phyloP scores from a whole-genome alignment of 2,329 filamentous ascomycete genomes.

The Botrytis cinerea region DNA sequence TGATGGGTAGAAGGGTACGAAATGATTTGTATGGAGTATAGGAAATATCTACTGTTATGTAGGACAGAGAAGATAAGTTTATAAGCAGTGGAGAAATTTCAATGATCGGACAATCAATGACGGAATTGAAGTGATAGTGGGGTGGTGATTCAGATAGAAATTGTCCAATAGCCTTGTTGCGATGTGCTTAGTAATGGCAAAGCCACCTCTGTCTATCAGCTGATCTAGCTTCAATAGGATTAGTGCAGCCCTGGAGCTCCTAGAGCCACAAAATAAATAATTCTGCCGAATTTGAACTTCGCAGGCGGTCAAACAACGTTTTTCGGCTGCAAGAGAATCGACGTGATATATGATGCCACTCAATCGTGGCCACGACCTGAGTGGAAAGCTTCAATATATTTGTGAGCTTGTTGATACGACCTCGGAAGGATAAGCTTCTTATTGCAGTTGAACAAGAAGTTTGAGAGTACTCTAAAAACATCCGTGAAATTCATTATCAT shows the following conservation, averaged over 20 bases:
- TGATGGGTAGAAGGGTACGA: background rate
- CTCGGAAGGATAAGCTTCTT: background rate
- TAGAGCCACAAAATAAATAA: background rate
- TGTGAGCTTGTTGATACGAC: background rate
- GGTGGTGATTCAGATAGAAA: background rate
- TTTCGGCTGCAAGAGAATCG: background rate
- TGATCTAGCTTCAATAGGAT: background rate
- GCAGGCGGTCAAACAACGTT: background rate
- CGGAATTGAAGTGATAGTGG: background rate
- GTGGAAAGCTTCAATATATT: background rate
- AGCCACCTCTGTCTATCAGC: background rate
- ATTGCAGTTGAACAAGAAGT: background rate
- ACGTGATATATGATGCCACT: background rate
- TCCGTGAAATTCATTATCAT: background rate
- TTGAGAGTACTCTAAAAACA: background rate
- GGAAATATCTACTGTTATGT: background rate
- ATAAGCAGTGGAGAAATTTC: slow-evolving; percentile 10
- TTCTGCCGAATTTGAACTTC: background rate
- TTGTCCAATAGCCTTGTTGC: background rate
- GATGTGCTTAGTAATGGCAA: background rate
- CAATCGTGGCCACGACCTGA: background rate
- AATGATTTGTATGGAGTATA: background rate
- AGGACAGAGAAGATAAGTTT: background rate
- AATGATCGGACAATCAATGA: slow-evolving; percentile 7
- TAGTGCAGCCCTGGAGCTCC: background rate